Conservation (phyloP, 2,329 filamentous ascomycete genomes). For the Colletotrichum salicis region DNA sequence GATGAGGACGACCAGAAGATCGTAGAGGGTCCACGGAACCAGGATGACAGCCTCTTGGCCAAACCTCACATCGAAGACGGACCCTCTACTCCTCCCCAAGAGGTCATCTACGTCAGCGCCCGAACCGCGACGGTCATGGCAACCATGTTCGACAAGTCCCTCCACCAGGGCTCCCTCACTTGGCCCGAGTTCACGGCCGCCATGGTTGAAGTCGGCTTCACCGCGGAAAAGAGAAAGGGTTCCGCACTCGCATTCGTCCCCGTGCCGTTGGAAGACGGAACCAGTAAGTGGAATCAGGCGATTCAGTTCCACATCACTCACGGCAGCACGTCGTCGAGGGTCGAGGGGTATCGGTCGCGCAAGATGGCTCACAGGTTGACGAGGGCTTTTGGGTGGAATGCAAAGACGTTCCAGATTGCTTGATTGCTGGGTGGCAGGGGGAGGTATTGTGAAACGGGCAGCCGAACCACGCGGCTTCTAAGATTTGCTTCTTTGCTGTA, state of each 20-base stretch:
- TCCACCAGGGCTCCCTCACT: conserved; percentile 44
- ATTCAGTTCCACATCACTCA: conserved; percentile 50
- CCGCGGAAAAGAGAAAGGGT: conserved; percentile 51
- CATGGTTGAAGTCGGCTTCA: conserved; percentile 55
- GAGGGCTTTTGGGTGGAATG: conserved; percentile 49
- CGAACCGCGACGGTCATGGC: conserved; percentile 52
- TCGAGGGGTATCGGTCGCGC: conserved; percentile 47
- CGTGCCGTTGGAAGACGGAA: conserved; percentile 32
- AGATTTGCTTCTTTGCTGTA: neutral
- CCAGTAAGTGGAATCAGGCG: conserved; percentile 38
- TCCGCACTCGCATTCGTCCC: conserved; percentile 54
- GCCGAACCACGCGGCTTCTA: neutral
- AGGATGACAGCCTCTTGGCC: neutral
- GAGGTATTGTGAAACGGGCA: neutral
- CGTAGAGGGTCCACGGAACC: neutral
- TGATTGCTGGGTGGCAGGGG: neutral
- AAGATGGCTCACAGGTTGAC: conserved; percentile 45
- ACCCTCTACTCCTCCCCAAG: neutral
- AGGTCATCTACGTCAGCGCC: conserved; percentile 49
- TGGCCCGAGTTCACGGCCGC: conserved; percentile 53
- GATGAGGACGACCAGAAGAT: neutral
- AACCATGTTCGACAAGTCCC: conserved; percentile 45
- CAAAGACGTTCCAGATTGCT: conserved; percentile 43
- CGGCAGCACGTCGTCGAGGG: conserved; percentile 49
- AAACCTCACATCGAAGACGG: neutral